phyloP scores from a whole-genome alignment of 106 monocot species.

The Dioscorea zingiberensis region DNA sequence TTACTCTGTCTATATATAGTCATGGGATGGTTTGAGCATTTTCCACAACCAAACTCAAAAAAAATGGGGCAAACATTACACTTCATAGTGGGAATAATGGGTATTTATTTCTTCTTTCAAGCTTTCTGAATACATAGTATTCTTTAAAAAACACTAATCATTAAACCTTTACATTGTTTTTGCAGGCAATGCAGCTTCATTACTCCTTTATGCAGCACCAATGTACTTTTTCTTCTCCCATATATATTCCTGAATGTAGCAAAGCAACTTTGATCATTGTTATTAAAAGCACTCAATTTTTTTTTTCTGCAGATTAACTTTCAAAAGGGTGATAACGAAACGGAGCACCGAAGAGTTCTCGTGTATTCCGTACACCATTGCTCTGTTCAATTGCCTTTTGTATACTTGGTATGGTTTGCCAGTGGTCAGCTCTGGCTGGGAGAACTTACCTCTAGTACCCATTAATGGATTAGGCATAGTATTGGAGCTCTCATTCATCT shows the following conservation, averaged over 20 bases:
- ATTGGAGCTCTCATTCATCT: constrained; percentile 53
- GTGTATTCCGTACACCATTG: constrained; percentile 62
- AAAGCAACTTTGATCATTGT: background rate
- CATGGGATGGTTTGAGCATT: background rate
- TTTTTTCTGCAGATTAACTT: constrained; percentile 45
- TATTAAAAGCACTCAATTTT: background rate
- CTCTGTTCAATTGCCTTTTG: constrained; percentile 62
- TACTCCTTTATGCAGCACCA: constrained; percentile 59
- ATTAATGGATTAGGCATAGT: constrained; percentile 66
- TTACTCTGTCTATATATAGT: background rate
- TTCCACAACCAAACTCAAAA: background rate
- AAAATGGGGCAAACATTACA: constrained; percentile 30
- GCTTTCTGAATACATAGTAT: background rate
- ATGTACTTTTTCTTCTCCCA: constrained; percentile 24
- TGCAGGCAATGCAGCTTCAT: constrained; percentile 66
- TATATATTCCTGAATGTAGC: background rate
- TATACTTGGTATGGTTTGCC: constrained; percentile 82
- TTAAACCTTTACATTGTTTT: background rate
- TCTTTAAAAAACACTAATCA: background rate
- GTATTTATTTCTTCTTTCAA: constrained; percentile 11
- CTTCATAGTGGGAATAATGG: constrained; percentile 46
- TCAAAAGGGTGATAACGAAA: constrained; percentile 51
- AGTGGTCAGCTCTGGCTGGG: constrained; percentile 54
- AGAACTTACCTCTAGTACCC: constrained; percentile 51
- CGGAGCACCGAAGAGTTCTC: constrained; percentile 60